Conservation (phyloP, 2,329 filamentous ascomycete genomes). For the Escovopsis sp. region DNA sequence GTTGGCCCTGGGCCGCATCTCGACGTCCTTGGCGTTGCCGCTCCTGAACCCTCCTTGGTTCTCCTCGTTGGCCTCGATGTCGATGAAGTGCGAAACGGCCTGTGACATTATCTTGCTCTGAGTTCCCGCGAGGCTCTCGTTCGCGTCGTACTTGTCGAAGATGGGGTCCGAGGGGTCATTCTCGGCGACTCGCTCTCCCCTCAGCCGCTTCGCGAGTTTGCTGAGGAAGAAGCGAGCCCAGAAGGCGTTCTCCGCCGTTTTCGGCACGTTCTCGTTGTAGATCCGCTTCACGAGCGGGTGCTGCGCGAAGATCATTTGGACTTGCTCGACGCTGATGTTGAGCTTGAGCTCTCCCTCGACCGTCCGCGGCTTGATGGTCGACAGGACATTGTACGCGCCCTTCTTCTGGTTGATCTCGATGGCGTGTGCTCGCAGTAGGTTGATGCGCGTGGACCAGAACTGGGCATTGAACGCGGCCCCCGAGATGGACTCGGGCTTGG, state of each 20-base stretch:
- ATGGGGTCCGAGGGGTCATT: slow-evolving; percentile 61
- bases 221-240: slow-evolving; percentile 93
- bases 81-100: slow-evolving; percentile 74
- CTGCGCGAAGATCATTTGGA: slow-evolving; percentile 82
- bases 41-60: slow-evolving; percentile 70
- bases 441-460: slow-evolving; percentile 86
- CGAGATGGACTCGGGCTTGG: slow-evolving; percentile 72
- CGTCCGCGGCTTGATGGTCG: slow-evolving; percentile 59
- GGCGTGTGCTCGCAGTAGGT: slow-evolving; percentile 74
- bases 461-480: slow-evolving; percentile 72
- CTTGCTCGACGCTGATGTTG: slow-evolving; percentile 80
- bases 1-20: slow-evolving; percentile 72
- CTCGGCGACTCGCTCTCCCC: slow-evolving; percentile 73
- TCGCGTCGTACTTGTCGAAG: slow-evolving; percentile 73
- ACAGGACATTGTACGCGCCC: slow-evolving; percentile 86
- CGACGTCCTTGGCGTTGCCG: slow-evolving; percentile 77
- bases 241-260: slow-evolving; percentile 64
- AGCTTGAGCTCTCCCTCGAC: slow-evolving; percentile 48
- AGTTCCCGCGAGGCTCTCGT: slow-evolving; percentile 44
- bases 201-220: slow-evolving; percentile 75
- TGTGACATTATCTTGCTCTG: slow-evolving; percentile 40
- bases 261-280: slow-evolving; percentile 86
- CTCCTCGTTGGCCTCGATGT: slow-evolving; percentile 87
- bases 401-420: slow-evolving; percentile 77
- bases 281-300: slow-evolving; percentile 81